A percentile compares a stretch with the other conserved stretches of the same genome.
Conservation (phyloP, 331 rosid genomes). For the Rosa hybrid region DNA sequence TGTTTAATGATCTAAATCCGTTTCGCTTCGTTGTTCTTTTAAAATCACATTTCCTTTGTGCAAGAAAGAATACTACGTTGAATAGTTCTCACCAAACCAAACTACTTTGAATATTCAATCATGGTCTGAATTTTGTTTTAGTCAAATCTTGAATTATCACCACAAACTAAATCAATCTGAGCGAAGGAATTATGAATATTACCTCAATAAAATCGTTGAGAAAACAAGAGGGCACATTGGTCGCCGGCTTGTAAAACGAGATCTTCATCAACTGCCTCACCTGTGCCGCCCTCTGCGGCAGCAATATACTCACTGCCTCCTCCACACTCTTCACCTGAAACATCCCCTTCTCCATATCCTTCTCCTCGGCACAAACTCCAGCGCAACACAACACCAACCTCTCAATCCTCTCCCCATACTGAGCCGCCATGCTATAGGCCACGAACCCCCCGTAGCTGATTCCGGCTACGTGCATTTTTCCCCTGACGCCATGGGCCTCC, state of each 20-base stretch:
- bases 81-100: not conserved
- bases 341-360: conserved; percentile 81
- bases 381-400: conserved; percentile 75
- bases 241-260: conserved; percentile 58
- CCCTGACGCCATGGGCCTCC: conserved; percentile 52
- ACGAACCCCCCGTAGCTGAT: conserved; percentile 95
- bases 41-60: not conserved
- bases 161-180: not conserved
- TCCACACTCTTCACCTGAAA: conserved; percentile 64
- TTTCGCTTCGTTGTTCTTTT: not conserved
- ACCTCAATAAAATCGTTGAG: conserved; percentile 71
- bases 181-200: conserved; percentile 12
- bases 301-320: conserved; percentile 59
- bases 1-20: not conserved
- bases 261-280: conserved; percentile 54
- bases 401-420: conserved; percentile 63
- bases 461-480: conserved; percentile 47
- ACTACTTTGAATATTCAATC: conserved; percentile 7
- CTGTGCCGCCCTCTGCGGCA: conserved; percentile 65
- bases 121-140: not conserved
- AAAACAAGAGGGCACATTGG: conserved; percentile 53
- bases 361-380: conserved; percentile 77
- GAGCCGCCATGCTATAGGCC: conserved; percentile 76
- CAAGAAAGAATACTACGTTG: not conserved
- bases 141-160: not conserved